These are phyloP conservation scores for Sporopachydermia cereana DNA, from an alignment of 1,139 yeast species.

Conservation along the genomic window DNA sequence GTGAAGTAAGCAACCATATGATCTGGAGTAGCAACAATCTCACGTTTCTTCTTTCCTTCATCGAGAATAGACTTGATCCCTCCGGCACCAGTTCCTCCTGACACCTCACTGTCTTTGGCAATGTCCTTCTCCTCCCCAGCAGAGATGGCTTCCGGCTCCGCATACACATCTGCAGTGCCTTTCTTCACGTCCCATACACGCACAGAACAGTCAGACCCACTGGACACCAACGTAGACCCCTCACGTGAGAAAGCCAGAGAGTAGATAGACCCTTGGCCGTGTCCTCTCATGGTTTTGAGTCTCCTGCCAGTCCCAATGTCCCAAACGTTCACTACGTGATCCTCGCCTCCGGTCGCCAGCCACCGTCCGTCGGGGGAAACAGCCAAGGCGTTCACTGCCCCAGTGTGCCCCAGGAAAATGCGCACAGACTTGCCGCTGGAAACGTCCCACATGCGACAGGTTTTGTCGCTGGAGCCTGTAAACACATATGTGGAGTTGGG, in stretches of 20 bases:
- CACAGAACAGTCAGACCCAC: conserved; percentile 88
- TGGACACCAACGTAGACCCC: conserved; percentile 81
- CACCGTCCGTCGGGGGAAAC: conserved; percentile 96
- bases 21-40: conserved; percentile 71
- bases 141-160: conserved; percentile 64
- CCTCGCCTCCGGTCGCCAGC: conserved; percentile 95
- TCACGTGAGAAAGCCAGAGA: conserved; percentile 79
- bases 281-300: conserved; percentile 71
- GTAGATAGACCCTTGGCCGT: conserved; percentile 74
- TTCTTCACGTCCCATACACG: conserved; percentile 93
- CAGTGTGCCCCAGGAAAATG: conserved; percentile 89
- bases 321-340: conserved; percentile 82
- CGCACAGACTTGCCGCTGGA: conserved; percentile 82
- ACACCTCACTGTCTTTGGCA: conserved; percentile 16
- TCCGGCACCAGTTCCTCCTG: conserved; percentile 12
- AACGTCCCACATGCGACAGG: conserved; percentile 97
- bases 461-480: conserved; percentile 92
- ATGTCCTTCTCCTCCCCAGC: conserved; percentile 12
- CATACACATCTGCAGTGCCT: conserved; percentile 70
- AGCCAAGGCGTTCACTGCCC: conserved; percentile 73
- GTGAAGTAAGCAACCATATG: conserved; percentile 92
- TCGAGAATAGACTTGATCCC: conserved; percentile 24
- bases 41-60: conserved; percentile 41
- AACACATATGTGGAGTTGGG: conserved; percentile 91
- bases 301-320: conserved; percentile 88